Evolutionary conservation across 164 flowering plant genomes (phyloP).

Genomic region (Macadamia integrifolia): DNA sequence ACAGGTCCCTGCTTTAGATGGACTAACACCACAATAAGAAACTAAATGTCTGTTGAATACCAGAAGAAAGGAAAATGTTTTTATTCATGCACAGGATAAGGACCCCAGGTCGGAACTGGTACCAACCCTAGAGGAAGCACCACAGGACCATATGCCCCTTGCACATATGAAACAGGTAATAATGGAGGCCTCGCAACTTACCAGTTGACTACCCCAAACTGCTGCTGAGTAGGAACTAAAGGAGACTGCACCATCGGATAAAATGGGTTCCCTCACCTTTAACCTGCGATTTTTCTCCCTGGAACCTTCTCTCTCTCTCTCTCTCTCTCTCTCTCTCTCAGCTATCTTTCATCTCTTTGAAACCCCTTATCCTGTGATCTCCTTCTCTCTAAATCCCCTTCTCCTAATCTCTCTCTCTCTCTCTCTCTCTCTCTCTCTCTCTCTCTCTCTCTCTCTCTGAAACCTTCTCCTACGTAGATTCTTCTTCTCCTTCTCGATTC

Average conservation of each 20-base stretch:
- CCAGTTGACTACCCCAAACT: slow-evolving; percentile 60
- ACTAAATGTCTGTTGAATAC: not conserved
- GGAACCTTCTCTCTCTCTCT: no score
- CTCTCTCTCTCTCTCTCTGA: no score
- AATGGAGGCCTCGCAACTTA: slow-evolving; percentile 63
- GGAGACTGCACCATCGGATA: slow-evolving; percentile 61
- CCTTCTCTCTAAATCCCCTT: no score
- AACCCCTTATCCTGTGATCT: no score
- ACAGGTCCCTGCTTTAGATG: slow-evolving; percentile 49
- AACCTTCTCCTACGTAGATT: no score
- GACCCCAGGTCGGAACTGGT: slow-evolving; percentile 66
- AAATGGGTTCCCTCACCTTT: slow-evolving; percentile 8
- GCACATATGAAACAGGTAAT: slow-evolving; percentile 64
- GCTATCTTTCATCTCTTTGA: no score
- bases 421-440: no score
- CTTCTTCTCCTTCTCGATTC: no score
- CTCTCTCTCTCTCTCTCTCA: no score
- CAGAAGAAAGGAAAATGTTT: not conserved
- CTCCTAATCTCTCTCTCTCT: no score
- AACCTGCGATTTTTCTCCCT: no score
- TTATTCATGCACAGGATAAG: slow-evolving; percentile 50
- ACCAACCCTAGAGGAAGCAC: slow-evolving; percentile 63
- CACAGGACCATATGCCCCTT: slow-evolving; percentile 70
- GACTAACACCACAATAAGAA: not conserved
- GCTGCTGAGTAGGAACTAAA: slow-evolving; percentile 54